Evolutionary conservation across 1,139 yeast species (phyloP), one percentile per base, ranked within the genome.

Genomic region (Geotrichum restrictum): DNA sequence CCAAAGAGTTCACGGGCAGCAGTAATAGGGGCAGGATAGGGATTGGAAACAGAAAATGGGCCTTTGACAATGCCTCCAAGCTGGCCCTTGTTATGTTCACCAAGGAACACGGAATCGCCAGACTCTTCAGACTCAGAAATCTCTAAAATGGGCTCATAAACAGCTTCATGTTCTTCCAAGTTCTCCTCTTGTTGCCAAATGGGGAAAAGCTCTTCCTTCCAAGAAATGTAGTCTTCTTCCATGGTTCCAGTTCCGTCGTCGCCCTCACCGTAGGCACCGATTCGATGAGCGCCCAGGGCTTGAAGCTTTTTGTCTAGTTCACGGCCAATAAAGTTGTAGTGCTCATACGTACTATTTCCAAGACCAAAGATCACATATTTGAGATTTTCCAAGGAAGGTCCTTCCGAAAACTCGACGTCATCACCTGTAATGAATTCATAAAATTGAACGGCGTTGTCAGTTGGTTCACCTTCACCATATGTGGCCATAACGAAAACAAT

Each of bases 381-480:
- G 60, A 89, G 67, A 59, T 77, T 79, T n/a, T 79, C 69, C 63
- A 91, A 75, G 45, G 81, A 79, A 54, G 78, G 82, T 16, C 65
- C 69, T 32, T 66, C 60, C 37, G 72, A 65, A 57, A 74, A 74
- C 50, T 57, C 60, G 29, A 70, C 68, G 36, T 60, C 64, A 18
- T 64, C 68, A 39, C 61, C 62, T 24, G 67, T 62, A 54, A 74
- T 64, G 55, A 72, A 70, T 52, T 69, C 70, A 62, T 75, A 74
- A 67, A 93, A 88, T 49, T 82, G 83, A 45, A 81, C 80, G 14
- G 98, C 94, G 62, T 87, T 87, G 69, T 93, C 98, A 22, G 98
- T 93, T 60, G 96, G 96, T 67, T 93, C 98, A 65, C 98, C 98
- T 73, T 93, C 98, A 62, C 98, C 98, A 64, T 93, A 93, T 10